Base-by-base conservation (phyloP, 768 basidiomycete genomes). In the Amanita phalloides region DNA sequence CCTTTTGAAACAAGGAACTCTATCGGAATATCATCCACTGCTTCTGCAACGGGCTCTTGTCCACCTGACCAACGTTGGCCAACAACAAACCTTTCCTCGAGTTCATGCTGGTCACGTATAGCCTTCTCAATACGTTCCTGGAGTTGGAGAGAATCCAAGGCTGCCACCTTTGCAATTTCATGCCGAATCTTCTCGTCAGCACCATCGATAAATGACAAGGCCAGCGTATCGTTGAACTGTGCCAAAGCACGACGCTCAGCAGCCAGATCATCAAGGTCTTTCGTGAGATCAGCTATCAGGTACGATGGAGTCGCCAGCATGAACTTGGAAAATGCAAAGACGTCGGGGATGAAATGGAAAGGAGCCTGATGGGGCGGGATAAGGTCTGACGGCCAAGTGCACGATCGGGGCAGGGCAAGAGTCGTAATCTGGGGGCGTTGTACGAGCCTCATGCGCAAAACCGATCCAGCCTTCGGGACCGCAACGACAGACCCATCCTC, bases 351-450 rank as follows among this genome's bases (percentile, higher is more conserved):
- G 71, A 99, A 98, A 63, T 96, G 81, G 72, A 94, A 98, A 6
- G 96, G 95, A 0, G 92, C 90, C 61, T 93, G 86, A 57, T 94
- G 90, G 17, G 92, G 88, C 11, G 90, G 86, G 28, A 96, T 69
- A 2, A 94, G 76, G 54, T 95, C 92, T 1, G 92, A 95, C 1
- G 92, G 95, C 94, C 94, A 99, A 2, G 91, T 90, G 13, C 71
- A 61, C 1, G 95, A 94, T 21, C 91, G 84, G 36, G 96, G 96
- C 6, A 99, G 74, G 2, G 96, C 94, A 32, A 98, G 77, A 0
- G 95, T 97, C 3, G 93, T 93, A 59, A 95, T 92, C 61, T 90
- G 90, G 2, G 94, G 95, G 5, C 95, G 81, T 58, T 91, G 88
- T 59, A 99, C 81, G 10, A 99, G 77, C 17, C 92, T 83, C 87